These are phyloP conservation scores for Fistulinella cinereoalba DNA, from an alignment of 1,284 basidiomycete genomes.

Conservation along the genomic window DNA sequence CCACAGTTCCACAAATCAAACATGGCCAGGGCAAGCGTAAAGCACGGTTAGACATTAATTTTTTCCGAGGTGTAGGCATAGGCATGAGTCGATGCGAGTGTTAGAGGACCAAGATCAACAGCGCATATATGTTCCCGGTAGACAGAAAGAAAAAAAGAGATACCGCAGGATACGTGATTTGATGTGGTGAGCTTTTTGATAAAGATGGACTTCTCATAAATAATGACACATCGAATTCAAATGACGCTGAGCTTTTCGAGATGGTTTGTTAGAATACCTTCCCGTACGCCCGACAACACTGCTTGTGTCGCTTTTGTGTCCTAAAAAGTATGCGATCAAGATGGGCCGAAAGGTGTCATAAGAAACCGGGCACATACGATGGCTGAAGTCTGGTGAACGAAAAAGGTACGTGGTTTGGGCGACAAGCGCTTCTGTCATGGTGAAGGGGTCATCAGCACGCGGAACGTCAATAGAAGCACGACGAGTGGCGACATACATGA, in stretches of 20 bases:
- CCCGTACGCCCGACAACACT: slow-evolving; percentile 41
- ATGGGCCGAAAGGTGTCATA: not conserved
- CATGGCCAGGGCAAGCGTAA: no score
- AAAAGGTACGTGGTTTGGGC: slow-evolving; percentile 44
- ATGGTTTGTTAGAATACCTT: slow-evolving; percentile 28
- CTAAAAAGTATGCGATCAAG: slow-evolving; percentile 24
- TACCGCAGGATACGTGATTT: not conserved
- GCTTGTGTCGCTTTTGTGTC: slow-evolving; percentile 48
- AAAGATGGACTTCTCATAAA: not conserved
- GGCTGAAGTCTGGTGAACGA: slow-evolving; percentile 50
- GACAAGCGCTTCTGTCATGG: slow-evolving; percentile 43
- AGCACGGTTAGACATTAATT: no score
- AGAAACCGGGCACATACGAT: slow-evolving; percentile 36
- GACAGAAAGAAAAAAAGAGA: not conserved
- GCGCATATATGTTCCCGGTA: not conserved
- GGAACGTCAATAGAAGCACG: slow-evolving; percentile 3
- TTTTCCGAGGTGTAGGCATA: no score
- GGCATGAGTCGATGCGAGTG: no score
- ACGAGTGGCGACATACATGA: slow-evolving; percentile 41
- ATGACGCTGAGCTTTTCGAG: slow-evolving; percentile 31
- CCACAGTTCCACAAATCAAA: no score
- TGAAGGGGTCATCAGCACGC: slow-evolving; percentile 1
- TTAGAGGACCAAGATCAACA: not conserved
- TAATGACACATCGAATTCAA: slow-evolving; percentile 9
- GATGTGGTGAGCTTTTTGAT: not conserved